Evolutionary conservation across 1,284 basidiomycete species (phyloP).

Genomic region (Phenoliferia sp.): DNA sequence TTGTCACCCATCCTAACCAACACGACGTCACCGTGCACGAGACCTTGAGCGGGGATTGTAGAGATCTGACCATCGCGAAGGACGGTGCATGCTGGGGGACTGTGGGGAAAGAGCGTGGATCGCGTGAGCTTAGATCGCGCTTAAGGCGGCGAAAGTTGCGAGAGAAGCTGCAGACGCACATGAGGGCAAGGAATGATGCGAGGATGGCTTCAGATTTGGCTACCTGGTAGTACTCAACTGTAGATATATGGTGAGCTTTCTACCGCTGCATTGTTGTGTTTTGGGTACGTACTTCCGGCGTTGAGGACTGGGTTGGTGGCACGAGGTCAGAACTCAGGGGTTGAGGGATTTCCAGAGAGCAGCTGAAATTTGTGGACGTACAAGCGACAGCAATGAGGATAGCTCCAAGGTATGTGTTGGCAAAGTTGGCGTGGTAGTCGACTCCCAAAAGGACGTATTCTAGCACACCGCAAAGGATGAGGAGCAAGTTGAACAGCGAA

Average conservation of each 20-base stretch:
- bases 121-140: too few species aligned
- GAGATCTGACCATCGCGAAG: constrained; percentile 57
- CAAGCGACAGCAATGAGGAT: constrained; percentile 62
- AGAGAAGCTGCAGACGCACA: constrained; percentile 35
- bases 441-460: constrained; percentile 62
- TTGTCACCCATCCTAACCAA: constrained; percentile 61
- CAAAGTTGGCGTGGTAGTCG: constrained; percentile 58
- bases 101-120: neutral
- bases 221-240: constrained; percentile 61
- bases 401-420: constrained; percentile 62
- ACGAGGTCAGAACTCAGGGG: neutral
- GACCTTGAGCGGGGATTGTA: constrained; percentile 57
- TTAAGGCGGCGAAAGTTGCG: neutral
- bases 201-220: constrained; percentile 58
- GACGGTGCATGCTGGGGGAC: constrained; percentile 58
- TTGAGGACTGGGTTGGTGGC: constrained; percentile 48
- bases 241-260: neutral
- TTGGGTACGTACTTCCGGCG: constrained; percentile 48
- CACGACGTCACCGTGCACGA: constrained; percentile 66
- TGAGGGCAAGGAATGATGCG: constrained; percentile 65
- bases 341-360: neutral
- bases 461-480: constrained; percentile 47
- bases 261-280: neutral
- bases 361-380: neutral
- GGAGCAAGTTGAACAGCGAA: constrained; percentile 63